A percentile compares a stretch with the other conserved stretches of the same genome.
Conservation (phyloP, 2,329 filamentous ascomycete species). For the Colletotrichum spaethianum region DNA sequence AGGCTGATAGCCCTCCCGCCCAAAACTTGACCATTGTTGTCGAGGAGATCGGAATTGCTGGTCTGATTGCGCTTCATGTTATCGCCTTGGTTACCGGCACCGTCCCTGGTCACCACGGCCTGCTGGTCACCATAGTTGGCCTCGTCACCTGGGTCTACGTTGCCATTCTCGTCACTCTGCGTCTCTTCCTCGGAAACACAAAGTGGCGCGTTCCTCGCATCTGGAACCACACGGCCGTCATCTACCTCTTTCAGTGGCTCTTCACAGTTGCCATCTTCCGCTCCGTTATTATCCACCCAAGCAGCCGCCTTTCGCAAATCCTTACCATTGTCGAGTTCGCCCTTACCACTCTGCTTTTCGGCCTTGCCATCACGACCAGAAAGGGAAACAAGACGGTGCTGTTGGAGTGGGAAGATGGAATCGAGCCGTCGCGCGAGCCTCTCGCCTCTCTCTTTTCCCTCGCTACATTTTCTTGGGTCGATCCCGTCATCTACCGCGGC, state of each 20-base stretch:
- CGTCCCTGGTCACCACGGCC: constrained; percentile 71
- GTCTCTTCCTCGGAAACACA: constrained; percentile 76
- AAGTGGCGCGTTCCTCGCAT: constrained; percentile 79
- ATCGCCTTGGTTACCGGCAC: constrained; percentile 71
- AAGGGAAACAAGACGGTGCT: constrained; percentile 93
- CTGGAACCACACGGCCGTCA: constrained; percentile 92
- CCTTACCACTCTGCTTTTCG: constrained; percentile 80
- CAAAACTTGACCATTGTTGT: constrained; percentile 79
- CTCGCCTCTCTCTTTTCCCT: constrained; percentile 90
- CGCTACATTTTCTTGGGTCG: constrained; percentile 91
- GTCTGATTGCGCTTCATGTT: constrained; percentile 78
- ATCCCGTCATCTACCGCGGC: constrained; percentile 89
- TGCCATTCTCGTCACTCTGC: constrained; percentile 78
- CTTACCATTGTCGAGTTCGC: constrained; percentile 82
- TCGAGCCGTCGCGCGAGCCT: constrained; percentile 90
- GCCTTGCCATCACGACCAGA: constrained; percentile 84
- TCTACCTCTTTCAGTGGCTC: constrained; percentile 89
- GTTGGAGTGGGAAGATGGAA: constrained; percentile 88
- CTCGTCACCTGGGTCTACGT: constrained; percentile 87
- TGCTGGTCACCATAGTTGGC: constrained; percentile 74
- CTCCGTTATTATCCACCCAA: constrained; percentile 85
- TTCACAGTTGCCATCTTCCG: constrained; percentile 84
- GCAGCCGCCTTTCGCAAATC: constrained; percentile 71
- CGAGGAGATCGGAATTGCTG: constrained; percentile 82
- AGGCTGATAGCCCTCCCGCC: constrained; percentile 82